Evolutionary conservation across 495 filamentous ascomycete species (phyloP).

Genomic region (Rhypophila decipiens): DNA sequence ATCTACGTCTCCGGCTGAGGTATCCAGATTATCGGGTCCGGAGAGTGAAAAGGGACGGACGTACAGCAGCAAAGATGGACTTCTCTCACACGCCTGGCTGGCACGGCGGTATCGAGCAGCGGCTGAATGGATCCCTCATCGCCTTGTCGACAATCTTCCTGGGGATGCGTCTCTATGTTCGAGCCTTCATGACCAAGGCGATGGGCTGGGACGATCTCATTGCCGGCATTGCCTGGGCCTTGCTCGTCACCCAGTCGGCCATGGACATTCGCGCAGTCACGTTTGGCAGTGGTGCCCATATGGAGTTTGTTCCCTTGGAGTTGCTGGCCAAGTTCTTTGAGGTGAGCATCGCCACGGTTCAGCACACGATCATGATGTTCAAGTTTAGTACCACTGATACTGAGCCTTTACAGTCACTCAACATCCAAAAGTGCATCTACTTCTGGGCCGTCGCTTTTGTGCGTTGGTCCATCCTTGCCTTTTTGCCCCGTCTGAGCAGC

Average conservation of each 20-base stretch:
- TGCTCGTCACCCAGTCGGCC: background rate
- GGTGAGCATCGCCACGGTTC: constrained; percentile 3
- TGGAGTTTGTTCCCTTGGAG: constrained; percentile 8
- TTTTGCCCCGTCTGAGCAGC: constrained; percentile 22
- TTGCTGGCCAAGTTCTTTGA: constrained; percentile 15
- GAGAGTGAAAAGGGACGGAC: too few species aligned
- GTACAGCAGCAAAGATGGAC: constrained; percentile 1
- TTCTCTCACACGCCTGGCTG: constrained; percentile 8
- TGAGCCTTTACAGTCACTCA: constrained; percentile 9
- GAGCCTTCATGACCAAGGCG: constrained; percentile 21
- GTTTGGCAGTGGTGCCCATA: constrained; percentile 11
- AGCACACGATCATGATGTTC: background rate
- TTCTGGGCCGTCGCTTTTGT: constrained; percentile 21
- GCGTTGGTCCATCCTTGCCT: constrained; percentile 22
- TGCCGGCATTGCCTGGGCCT: constrained; percentile 13
- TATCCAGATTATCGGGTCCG: too few species aligned
- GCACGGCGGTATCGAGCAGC: constrained; percentile 11
- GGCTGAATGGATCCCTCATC: constrained; percentile 20
- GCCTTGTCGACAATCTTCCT: constrained; percentile 19
- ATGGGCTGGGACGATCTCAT: constrained; percentile 25
- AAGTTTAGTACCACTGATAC: background rate
- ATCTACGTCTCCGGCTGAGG: too few species aligned
- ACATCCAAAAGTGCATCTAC: constrained; percentile 21
- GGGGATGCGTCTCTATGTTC: constrained; percentile 18
- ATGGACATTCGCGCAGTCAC: constrained; percentile 9